These are phyloP conservation scores for Polytrichum formosum DNA, from an alignment of 225 moss, liverwort and hornwort species.

Conservation along the genomic window DNA sequence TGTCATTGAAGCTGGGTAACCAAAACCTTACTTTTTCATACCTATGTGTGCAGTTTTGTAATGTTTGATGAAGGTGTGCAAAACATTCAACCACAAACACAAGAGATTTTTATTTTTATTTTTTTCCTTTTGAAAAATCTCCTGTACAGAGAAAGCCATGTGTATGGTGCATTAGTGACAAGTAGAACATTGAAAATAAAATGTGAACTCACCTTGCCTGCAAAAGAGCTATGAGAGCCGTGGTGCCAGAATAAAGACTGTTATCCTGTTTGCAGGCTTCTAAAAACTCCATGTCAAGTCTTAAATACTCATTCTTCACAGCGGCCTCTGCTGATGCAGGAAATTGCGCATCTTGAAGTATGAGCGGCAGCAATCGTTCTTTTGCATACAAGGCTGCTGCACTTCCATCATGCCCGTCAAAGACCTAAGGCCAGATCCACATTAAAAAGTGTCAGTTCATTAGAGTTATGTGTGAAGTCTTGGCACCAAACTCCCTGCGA, in stretches of 20 bases:
- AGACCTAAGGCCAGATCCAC: conserved; percentile 50
- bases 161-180: too few species aligned
- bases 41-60: too few species aligned
- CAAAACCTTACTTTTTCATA: too few species aligned
- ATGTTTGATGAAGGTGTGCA: too few species aligned
- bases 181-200: background rate
- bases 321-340: conserved; percentile 60
- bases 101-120: too few species aligned
- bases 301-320: conserved; percentile 67
- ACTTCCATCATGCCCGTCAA: conserved; percentile 84
- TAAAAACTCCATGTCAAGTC: conserved; percentile 65
- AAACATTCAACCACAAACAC: too few species aligned
- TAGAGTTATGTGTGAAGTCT: too few species aligned
- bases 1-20: too few species aligned
- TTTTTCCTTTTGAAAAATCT: too few species aligned
- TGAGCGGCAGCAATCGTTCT: conserved; percentile 62
- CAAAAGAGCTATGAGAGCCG: conserved; percentile 73
- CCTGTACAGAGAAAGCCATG: too few species aligned
- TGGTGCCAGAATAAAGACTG: conserved; percentile 67
- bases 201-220: conserved; percentile 57
- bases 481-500: too few species aligned
- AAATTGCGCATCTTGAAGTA: conserved; percentile 69
- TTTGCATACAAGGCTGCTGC: conserved; percentile 79
- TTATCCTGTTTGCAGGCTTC: conserved; percentile 45
- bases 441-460: too few species aligned